Evolutionary conservation across 768 basidiomycete species (phyloP).

Genomic region (Holtermanniella nyarrowii): DNA sequence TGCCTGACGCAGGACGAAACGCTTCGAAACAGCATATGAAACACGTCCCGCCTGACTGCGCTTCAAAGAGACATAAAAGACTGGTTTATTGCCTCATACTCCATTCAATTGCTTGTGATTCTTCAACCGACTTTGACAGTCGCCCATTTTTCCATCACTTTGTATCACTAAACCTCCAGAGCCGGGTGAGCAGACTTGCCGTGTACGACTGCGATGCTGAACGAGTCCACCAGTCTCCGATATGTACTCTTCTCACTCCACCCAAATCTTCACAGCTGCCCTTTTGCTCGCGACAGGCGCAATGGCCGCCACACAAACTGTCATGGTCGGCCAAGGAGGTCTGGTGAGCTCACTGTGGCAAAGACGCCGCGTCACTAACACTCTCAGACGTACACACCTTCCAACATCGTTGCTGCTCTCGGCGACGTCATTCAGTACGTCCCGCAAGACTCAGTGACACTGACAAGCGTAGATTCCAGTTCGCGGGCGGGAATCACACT

Average conservation of each 20-base stretch:
- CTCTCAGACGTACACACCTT: background rate
- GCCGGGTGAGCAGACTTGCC: too few species aligned
- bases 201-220: too few species aligned
- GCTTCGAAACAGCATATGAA: too few species aligned
- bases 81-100: too few species aligned
- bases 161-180: too few species aligned
- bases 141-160: background rate
- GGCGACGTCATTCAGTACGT: constrained; percentile 6
- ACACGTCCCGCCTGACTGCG: too few species aligned
- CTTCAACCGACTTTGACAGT: background rate
- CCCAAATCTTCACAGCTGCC: background rate
- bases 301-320: background rate
- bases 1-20: too few species aligned
- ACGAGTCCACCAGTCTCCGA: too few species aligned
- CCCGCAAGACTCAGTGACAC: background rate
- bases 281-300: background rate
- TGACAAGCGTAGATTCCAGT: constrained; percentile 6
- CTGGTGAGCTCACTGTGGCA: background rate
- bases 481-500: constrained; percentile 13
- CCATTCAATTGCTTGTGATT: too few species aligned
- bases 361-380: background rate
- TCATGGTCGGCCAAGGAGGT: background rate
- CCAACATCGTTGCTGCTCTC: background rate
- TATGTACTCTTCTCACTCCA: background rate
- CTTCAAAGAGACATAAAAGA: too few species aligned